These are phyloP conservation scores for Brettanomyces sp. DNA, from an alignment of 805 yeast genomes.

Conservation along the genomic window DNA sequence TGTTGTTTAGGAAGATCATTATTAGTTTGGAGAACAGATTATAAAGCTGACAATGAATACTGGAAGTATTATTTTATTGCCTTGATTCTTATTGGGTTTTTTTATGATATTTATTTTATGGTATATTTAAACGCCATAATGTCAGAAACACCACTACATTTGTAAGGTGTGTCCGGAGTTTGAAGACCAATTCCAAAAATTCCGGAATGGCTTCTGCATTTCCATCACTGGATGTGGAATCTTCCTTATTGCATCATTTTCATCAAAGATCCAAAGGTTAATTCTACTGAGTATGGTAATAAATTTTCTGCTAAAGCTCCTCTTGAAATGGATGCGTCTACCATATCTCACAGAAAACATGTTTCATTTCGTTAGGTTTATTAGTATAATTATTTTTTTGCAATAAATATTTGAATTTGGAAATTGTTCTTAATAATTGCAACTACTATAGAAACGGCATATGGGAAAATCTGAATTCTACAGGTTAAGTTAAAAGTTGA, in stretches of 20 bases:
- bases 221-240: background rate
- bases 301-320: background rate
- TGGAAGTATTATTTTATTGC: conserved; percentile 20
- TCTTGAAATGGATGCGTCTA: background rate
- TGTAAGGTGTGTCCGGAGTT: conserved; percentile 9
- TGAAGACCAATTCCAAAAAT: conserved; percentile 3
- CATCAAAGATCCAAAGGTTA: background rate
- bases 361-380: no score
- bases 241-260: background rate
- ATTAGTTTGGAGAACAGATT: conserved; percentile 14
- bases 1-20: conserved; percentile 9
- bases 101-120: conserved; percentile 24
- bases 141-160: conserved; percentile 13
- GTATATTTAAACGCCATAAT: conserved; percentile 25
- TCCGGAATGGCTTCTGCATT: conserved; percentile 2
- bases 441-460: no score
- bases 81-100: conserved; percentile 12
- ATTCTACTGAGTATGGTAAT: background rate
- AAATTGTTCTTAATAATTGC: no score
- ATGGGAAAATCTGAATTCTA: no score
- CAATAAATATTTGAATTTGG: no score
- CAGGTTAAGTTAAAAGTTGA: no score
- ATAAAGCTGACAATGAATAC: conserved; percentile 8
- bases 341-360: background rate
- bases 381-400: no score